Conservation (phyloP, 2,329 filamentous ascomycete genomes). For the Verticillium isaacii region DNA sequence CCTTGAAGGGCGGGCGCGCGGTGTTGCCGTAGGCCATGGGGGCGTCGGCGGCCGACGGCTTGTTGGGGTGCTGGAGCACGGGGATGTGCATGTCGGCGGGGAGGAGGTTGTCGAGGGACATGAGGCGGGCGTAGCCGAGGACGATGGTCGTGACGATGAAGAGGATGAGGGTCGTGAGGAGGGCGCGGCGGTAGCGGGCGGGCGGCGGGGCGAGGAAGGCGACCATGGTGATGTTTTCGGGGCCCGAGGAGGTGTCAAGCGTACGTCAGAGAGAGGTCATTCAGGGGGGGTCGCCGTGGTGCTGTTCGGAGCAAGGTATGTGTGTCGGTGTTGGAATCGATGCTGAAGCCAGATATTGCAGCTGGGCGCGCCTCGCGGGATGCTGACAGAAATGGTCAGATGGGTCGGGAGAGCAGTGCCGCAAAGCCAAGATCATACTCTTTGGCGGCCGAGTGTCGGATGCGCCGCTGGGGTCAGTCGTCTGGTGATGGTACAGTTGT, state of each 20-base stretch:
- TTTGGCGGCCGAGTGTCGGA: not conserved
- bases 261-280: not conserved
- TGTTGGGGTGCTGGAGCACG: slow-evolving; percentile 3
- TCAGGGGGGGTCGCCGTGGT: not conserved
- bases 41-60: slow-evolving; percentile 29
- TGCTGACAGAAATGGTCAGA: not conserved
- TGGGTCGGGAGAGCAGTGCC: not conserved
- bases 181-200: slow-evolving; percentile 20
- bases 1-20: slow-evolving; percentile 31
- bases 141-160: slow-evolving; percentile 28
- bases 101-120: slow-evolving; percentile 14
- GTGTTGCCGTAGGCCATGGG: slow-evolving; percentile 29
- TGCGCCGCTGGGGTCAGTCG: not conserved
- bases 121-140: slow-evolving; percentile 26
- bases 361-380: not conserved
- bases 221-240: not conserved
- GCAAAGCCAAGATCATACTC: not conserved
- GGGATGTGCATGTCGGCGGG: slow-evolving; percentile 5
- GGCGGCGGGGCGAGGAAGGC: not conserved
- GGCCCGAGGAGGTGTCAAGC: not conserved
- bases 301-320: not conserved
- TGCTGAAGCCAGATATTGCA: not conserved
- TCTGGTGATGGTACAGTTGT: not conserved
- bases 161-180: slow-evolving; percentile 23
- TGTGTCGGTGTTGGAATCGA: not conserved